Evolutionary conservation across 768 basidiomycete genomes (phyloP).

Genomic region (Auriscalpium orientale): DNA sequence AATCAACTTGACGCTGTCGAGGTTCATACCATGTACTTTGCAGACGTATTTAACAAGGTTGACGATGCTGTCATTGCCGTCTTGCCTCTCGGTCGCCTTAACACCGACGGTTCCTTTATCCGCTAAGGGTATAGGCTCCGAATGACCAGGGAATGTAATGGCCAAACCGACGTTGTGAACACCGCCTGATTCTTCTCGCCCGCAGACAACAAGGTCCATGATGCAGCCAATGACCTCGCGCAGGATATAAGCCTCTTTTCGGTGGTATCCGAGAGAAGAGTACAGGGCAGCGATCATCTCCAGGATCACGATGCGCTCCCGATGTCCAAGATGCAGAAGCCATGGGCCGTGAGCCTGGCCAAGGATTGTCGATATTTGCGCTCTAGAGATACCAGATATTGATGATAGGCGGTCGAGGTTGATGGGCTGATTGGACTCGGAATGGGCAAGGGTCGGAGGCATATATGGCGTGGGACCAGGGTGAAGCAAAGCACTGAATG

Average conservation of each 20-base stretch:
- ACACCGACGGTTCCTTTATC: conserved; percentile 57
- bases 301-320: conserved; percentile 66
- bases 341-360: conserved; percentile 81
- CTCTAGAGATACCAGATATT: conserved; percentile 63
- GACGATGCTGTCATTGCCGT: conserved; percentile 81
- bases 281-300: conserved; percentile 70
- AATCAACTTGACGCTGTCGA: conserved; percentile 59
- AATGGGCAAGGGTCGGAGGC: conserved; percentile 48
- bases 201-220: conserved; percentile 81
- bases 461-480: conserved; percentile 51
- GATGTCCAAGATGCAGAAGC: conserved; percentile 70
- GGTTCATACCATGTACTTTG: conserved; percentile 72
- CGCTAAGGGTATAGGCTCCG: conserved; percentile 21
- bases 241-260: conserved; percentile 84
- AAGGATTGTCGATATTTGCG: conserved; percentile 56
- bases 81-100: conserved; percentile 62
- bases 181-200: conserved; percentile 62
- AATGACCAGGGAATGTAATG: conserved; percentile 36
- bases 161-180: conserved; percentile 33
- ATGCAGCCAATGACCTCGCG: conserved; percentile 82
- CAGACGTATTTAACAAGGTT: conserved; percentile 67
- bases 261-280: conserved; percentile 70
- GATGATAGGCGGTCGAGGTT: conserved; percentile 58
- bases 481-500: conserved; percentile 69
- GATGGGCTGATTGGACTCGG: conserved; percentile 26